A percentile compares a stretch with the other conserved stretches of the same genome.
Evolutionary conservation across 345 rosid genomes (phyloP).

Genomic region (Kernera saxatilis): DNA sequence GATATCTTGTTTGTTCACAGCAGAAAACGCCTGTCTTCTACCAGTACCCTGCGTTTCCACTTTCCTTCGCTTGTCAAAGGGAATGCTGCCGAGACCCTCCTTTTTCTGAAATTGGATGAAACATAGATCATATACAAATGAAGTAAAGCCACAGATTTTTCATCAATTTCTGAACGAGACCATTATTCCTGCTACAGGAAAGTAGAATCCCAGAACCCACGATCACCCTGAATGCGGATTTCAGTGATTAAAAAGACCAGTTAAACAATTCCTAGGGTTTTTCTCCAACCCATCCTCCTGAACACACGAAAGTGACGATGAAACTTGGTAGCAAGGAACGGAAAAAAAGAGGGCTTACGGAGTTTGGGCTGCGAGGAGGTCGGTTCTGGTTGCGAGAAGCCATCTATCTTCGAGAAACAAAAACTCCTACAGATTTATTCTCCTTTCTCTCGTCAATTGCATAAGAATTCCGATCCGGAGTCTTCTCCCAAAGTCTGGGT

Average conservation of each 20-base stretch:
- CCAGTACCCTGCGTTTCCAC: slow-evolving; percentile 37
- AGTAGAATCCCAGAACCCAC: not conserved
- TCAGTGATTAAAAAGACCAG: not conserved
- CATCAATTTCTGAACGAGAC: not conserved
- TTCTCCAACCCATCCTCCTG: not conserved
- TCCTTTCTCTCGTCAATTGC: not conserved
- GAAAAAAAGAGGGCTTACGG: slow-evolving; percentile 31
- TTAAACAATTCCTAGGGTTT: not conserved
- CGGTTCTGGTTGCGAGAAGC: slow-evolving; percentile 72
- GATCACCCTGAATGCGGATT: not conserved
- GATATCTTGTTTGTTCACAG: slow-evolving; percentile 49
- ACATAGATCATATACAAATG: not conserved
- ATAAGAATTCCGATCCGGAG: not conserved
- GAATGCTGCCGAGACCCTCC: slow-evolving; percentile 39
- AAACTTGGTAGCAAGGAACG: not conserved
- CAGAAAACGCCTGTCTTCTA: slow-evolving; percentile 47
- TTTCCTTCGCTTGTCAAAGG: slow-evolving; percentile 66
- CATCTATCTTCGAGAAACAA: slow-evolving; percentile 38
- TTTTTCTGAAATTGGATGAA: slow-evolving; percentile 38
- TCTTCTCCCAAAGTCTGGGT: not conserved
- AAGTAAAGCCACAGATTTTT: not conserved
- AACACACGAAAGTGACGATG: not conserved
- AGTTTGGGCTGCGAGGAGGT: slow-evolving; percentile 66
- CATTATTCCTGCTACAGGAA: not conserved
- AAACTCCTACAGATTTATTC: not conserved